Percentiles rank a stretch among this genome's conserved stretches.
Conservation (phyloP, 164 flowering plant species). For the Berberis vulgaris region DNA sequence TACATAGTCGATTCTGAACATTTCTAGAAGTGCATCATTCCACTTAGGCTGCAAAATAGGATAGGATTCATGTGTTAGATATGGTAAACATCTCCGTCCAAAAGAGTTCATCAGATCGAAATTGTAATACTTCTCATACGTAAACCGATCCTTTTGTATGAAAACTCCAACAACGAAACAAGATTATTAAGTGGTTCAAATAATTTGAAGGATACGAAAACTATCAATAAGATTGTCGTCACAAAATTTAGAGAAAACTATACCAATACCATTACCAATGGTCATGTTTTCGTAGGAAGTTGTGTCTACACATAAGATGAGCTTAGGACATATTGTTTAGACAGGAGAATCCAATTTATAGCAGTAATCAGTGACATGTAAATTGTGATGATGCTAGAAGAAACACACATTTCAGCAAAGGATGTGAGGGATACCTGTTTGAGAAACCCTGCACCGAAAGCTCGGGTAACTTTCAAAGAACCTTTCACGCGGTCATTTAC, state of each 20-base stretch:
- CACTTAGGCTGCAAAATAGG: slow-evolving; percentile 60
- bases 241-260: too few species aligned
- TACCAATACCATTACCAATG: too few species aligned
- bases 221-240: too few species aligned
- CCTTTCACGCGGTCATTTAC: slow-evolving; percentile 79
- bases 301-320: too few species aligned
- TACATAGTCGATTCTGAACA: slow-evolving; percentile 67
- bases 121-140: background rate
- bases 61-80: background rate
- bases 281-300: too few species aligned
- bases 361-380: too few species aligned
- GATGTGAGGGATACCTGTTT: slow-evolving; percentile 47
- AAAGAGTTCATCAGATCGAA: background rate
- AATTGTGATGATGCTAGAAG: background rate
- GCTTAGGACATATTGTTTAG: too few species aligned
- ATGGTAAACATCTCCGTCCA: background rate
- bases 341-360: too few species aligned
- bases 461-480: slow-evolving; percentile 78
- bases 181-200: too few species aligned
- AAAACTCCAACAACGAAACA: too few species aligned
- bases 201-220: too few species aligned
- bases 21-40: slow-evolving; percentile 72
- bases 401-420: background rate
- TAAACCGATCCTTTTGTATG: too few species aligned
- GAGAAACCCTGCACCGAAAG: slow-evolving; percentile 91